phyloP scores from a whole-genome alignment of 192 early-diverging fungal genomes.

The Powellomyces hirtus region DNA sequence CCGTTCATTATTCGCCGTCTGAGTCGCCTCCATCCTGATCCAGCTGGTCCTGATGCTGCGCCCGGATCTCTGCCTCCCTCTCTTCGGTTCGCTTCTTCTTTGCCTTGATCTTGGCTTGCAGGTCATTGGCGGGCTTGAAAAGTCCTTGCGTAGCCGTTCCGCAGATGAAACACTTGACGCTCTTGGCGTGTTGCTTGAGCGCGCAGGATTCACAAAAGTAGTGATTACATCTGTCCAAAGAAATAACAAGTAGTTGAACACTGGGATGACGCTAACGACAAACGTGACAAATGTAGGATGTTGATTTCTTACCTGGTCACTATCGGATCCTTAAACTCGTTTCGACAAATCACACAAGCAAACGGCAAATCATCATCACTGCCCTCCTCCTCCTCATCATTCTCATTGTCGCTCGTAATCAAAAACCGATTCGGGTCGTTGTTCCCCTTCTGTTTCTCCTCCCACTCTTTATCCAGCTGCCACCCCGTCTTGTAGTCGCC shows the following conservation, averaged over 20 bases:
- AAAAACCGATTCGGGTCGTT: conserved; percentile 49
- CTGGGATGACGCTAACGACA: background rate
- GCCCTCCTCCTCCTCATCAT: conserved; percentile 50
- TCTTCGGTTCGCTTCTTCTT: conserved; percentile 49
- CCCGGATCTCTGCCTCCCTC: conserved; percentile 46
- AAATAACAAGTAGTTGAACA: background rate
- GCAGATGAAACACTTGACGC: conserved; percentile 90
- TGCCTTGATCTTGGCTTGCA: conserved; percentile 58
- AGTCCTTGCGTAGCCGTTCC: conserved; percentile 76
- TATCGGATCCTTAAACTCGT: conserved; percentile 84
- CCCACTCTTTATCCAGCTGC: conserved; percentile 98
- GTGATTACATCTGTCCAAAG: conserved; percentile 70
- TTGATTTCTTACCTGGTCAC: conserved; percentile 82
- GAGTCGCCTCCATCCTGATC: no score
- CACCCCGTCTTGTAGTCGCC: conserved; percentile 95
- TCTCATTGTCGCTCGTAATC: conserved; percentile 44
- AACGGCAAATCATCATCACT: conserved; percentile 86
- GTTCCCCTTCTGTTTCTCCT: conserved; percentile 61
- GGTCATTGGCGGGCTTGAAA: conserved; percentile 79
- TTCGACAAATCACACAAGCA: conserved; percentile 91
- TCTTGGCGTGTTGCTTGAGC: conserved; percentile 74
- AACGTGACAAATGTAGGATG: conserved; percentile 15
- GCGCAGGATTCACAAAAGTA: conserved; percentile 98
- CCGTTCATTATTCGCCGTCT: no score
- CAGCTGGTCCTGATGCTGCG: no score